Conservation (phyloP, 129 eudicot species). For the Daucus carota region DNA sequence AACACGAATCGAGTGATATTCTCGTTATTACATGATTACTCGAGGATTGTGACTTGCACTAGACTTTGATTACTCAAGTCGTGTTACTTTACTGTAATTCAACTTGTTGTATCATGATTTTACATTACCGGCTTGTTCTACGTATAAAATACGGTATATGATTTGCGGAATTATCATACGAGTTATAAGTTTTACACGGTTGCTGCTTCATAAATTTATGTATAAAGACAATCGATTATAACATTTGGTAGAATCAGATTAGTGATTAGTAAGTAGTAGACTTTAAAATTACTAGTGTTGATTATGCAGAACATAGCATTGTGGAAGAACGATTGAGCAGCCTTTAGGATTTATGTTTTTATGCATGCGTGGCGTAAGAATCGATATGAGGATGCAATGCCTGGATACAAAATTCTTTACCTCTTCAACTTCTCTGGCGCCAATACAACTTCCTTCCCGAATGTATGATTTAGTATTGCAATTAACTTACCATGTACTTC, state of each 20-base stretch:
- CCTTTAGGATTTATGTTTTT: slow-evolving; percentile 20
- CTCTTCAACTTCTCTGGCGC: slow-evolving; percentile 34
- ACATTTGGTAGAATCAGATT: background rate
- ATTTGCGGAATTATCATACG: background rate
- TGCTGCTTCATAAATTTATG: background rate
- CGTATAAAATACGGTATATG: background rate
- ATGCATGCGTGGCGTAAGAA: slow-evolving; percentile 21
- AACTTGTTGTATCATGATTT: too few relatives aligned
- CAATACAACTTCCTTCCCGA: slow-evolving; percentile 51
- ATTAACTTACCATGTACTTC: background rate
- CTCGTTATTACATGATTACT: background rate
- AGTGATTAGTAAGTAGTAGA: too few relatives aligned
- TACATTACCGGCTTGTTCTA: background rate
- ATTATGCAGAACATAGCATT: slow-evolving; percentile 2
- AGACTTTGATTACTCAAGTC: too few relatives aligned
- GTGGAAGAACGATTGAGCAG: background rate
- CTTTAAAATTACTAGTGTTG: too few relatives aligned
- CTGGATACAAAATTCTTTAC: slow-evolving; percentile 31
- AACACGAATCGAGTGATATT: background rate
- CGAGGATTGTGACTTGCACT: background rate
- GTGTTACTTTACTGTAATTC: too few relatives aligned
- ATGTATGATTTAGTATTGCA: slow-evolving; percentile 27
- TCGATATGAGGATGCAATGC: slow-evolving; percentile 38
- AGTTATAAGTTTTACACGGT: background rate
- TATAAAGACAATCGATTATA: background rate